phyloP scores from a whole-genome alignment of 2,329 filamentous ascomycete genomes.

The Penicillium sp. region DNA sequence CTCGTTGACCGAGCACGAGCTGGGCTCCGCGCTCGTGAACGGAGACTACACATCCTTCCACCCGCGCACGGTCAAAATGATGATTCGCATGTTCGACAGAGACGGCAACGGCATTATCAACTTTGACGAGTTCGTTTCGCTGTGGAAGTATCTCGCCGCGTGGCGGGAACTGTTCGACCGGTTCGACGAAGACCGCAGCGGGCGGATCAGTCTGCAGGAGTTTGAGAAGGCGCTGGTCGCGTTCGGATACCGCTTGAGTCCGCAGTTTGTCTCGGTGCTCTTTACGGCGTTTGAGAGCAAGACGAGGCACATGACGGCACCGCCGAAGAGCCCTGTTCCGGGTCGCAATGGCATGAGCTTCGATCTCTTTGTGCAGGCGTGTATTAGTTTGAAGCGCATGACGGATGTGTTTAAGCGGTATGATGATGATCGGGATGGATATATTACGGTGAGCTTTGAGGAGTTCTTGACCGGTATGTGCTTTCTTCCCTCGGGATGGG shows the following conservation, averaged over 20 bases:
- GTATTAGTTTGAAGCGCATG: slow-evolving; percentile 96
- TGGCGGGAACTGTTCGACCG: slow-evolving; percentile 95
- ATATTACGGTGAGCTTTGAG: slow-evolving; percentile 79
- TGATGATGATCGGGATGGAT: slow-evolving; percentile 93
- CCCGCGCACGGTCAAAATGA: slow-evolving; percentile 91
- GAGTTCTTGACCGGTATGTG: slow-evolving; percentile 67
- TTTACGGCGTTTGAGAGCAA: slow-evolving; percentile 82
- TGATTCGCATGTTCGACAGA: slow-evolving; percentile 99
- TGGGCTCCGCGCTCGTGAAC: slow-evolving; percentile 88
- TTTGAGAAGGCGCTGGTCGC: slow-evolving; percentile 87
- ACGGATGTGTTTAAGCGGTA: slow-evolving; percentile 99
- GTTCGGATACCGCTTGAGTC: slow-evolving; percentile 88
- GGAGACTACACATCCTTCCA: slow-evolving; percentile 96
- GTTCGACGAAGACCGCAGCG: slow-evolving; percentile 83
- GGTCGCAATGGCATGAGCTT: slow-evolving; percentile 71
- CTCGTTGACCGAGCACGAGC: slow-evolving; percentile 79
- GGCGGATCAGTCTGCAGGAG: slow-evolving; percentile 81
- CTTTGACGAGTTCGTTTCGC: slow-evolving; percentile 91
- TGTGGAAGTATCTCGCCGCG: slow-evolving; percentile 93
- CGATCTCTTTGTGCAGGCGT: slow-evolving; percentile 95
- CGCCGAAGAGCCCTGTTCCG: slow-evolving; percentile 17
- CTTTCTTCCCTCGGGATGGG: neutral
- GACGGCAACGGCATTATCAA: slow-evolving; percentile 85
- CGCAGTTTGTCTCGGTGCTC: slow-evolving; percentile 76
- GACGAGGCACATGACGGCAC: slow-evolving; percentile 41